Evolutionary conservation across 768 basidiomycete genomes (phyloP).

Genomic region (Tulasnella sp.): DNA sequence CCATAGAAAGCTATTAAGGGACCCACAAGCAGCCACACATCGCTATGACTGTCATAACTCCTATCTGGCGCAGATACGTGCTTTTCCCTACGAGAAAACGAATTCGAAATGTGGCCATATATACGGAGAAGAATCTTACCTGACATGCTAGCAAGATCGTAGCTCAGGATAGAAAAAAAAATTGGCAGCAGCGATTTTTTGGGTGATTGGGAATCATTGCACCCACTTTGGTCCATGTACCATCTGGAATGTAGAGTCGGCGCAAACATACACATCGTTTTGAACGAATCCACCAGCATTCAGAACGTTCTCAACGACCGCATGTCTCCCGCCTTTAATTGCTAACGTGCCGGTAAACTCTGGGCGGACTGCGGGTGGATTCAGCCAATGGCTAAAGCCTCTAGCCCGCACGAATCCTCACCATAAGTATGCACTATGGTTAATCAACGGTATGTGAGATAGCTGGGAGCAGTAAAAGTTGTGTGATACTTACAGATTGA

Average conservation of each 20-base stretch:
- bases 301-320: constrained; percentile 67
- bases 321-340: constrained; percentile 81
- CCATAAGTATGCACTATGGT: constrained; percentile 38
- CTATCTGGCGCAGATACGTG: constrained; percentile 84
- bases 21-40: constrained; percentile 68
- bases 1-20: neutral
- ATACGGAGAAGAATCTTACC: constrained; percentile 24
- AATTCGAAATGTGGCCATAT: no score
- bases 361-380: constrained; percentile 55
- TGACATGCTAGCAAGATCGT: constrained; percentile 46
- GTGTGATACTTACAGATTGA: constrained; percentile 52
- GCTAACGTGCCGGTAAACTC: constrained; percentile 86
- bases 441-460: neutral
- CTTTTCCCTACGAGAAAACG: constrained; percentile 55
- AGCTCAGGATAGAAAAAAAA: neutral
- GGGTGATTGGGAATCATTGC: neutral
- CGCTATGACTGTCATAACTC: constrained; percentile 71
- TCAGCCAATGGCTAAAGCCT: neutral
- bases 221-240: constrained; percentile 83
- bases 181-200: neutral
- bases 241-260: constrained; percentile 78
- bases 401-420: constrained; percentile 18
- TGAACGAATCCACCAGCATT: constrained; percentile 60
- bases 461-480: constrained; percentile 19
- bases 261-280: constrained; percentile 85